These are phyloP conservation scores for Populus pruinosa DNA, from an alignment of 345 rosid species.

Conservation along the genomic window DNA sequence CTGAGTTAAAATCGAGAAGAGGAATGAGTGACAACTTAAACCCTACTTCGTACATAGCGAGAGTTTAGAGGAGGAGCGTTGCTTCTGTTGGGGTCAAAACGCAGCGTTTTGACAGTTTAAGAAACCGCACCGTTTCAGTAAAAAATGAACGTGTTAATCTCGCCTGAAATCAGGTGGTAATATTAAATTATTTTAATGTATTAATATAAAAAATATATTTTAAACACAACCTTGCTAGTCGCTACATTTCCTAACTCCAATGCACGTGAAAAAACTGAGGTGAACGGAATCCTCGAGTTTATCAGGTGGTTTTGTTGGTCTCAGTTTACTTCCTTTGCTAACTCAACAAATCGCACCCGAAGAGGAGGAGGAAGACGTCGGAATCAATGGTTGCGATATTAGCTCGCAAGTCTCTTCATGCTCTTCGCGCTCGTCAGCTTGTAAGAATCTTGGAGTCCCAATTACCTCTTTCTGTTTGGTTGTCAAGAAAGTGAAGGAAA, in stretches of 20 bases:
- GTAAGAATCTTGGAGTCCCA: constrained; percentile 34
- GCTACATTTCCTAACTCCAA: too few relatives aligned
- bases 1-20: neutral
- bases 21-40: constrained; percentile 16
- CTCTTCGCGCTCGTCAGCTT: constrained; percentile 61
- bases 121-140: neutral
- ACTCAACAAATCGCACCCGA: neutral
- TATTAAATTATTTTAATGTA: too few relatives aligned
- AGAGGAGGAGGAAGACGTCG: neutral
- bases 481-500: neutral
- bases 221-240: too few relatives aligned
- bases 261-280: neutral
- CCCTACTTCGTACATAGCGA: constrained; percentile 15
- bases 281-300: neutral
- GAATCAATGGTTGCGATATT: constrained; percentile 60
- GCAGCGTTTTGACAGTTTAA: neutral
- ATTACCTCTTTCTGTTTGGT: neutral
- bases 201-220: too few relatives aligned
- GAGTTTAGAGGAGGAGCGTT: neutral
- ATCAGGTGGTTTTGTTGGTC: neutral
- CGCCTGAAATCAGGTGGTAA: too few relatives aligned
- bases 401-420: constrained; percentile 75
- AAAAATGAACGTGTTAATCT: neutral
- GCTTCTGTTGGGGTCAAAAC: neutral
- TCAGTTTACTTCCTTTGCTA: neutral